A percentile compares a stretch with the other conserved stretches of the same genome.
These are phyloP conservation scores for Aspergillus versicolor DNA, from an alignment of 2,329 filamentous ascomycete species.

Conservation along the genomic window DNA sequence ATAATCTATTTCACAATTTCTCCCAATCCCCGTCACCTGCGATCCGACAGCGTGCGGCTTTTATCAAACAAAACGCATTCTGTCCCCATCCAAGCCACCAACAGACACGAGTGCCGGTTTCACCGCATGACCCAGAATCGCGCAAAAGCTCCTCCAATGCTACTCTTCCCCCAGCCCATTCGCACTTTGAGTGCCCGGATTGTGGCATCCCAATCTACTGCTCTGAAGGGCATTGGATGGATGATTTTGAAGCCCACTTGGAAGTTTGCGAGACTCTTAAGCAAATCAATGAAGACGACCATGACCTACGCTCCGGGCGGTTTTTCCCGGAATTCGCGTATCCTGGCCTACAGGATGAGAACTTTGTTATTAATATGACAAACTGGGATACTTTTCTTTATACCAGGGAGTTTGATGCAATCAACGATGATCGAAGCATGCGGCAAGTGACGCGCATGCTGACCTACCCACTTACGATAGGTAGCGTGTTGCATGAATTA, in stretches of 20 bases:
- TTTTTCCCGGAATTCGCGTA: conserved; percentile 94
- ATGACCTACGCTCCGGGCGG: conserved; percentile 85
- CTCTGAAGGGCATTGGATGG: conserved; percentile 91
- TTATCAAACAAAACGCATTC: conserved; percentile 89
- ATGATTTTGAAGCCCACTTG: conserved; percentile 90
- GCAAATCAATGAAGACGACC: conserved; percentile 97
- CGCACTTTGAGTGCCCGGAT: conserved; percentile 92
- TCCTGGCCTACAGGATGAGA: conserved; percentile 84
- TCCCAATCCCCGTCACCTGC: conserved; percentile 83
- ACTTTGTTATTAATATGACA: conserved; percentile 92
- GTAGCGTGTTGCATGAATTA: conserved; percentile 87
- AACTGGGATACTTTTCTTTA: conserved; percentile 99
- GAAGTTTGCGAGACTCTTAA: conserved; percentile 87
- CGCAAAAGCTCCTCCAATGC: conserved; percentile 47
- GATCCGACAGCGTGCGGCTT: conserved; percentile 82
- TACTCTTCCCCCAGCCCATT: conserved; percentile 70
- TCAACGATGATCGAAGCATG: conserved; percentile 88
- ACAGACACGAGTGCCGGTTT: conserved; percentile 67
- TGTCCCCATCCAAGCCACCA: conserved; percentile 89
- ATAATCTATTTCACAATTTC: conserved; percentile 93
- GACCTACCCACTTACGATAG: conserved; percentile 91
- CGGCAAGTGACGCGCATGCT: conserved; percentile 88
- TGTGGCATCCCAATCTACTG: conserved; percentile 94
- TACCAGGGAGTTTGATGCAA: conserved; percentile 83
- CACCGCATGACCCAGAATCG: conserved; percentile 63